Evolutionary conservation across 805 yeast genomes (phyloP).

Genomic region (Myxozyma sirexii): DNA sequence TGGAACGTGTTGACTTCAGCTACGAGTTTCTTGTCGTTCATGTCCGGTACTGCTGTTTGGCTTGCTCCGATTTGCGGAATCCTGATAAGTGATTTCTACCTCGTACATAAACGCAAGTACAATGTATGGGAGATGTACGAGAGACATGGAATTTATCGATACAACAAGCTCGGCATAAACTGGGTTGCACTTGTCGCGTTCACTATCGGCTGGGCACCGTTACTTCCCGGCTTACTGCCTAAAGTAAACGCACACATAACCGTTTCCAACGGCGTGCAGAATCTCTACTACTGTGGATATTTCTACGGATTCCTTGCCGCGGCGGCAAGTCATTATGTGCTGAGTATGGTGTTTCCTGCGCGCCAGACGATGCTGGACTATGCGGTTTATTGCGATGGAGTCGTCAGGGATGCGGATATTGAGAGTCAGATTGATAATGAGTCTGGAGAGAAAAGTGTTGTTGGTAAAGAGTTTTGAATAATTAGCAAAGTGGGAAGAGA

Average conservation of each 20-base stretch:
- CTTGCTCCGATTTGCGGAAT: constrained; percentile 82
- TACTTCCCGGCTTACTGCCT: constrained; percentile 23
- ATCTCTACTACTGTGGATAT: constrained; percentile 36
- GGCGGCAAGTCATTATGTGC: constrained; percentile 20
- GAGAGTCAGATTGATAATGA: neutral
- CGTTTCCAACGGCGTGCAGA: constrained; percentile 14
- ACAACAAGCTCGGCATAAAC: constrained; percentile 48
- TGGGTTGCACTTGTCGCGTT: constrained; percentile 48
- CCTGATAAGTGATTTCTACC: constrained; percentile 44
- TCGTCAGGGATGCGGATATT: neutral
- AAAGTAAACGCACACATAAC: constrained; percentile 14
- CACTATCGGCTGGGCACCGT: constrained; percentile 37
- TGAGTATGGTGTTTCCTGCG: constrained; percentile 22
- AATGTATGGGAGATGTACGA: constrained; percentile 61
- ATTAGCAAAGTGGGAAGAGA: too few relatives aligned
- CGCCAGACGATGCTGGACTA: constrained; percentile 20
- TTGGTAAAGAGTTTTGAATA: neutral
- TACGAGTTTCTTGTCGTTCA: constrained; percentile 73
- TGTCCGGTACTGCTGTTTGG: constrained; percentile 80
- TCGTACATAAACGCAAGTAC: constrained; percentile 71
- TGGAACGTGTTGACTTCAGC: constrained; percentile 76
- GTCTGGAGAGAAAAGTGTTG: neutral
- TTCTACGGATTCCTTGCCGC: constrained; percentile 35
- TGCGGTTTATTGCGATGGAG: constrained; percentile 18
- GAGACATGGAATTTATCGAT: constrained; percentile 48